A percentile compares a stretch with the other conserved stretches of the same genome.
phyloP scores from a whole-genome alignment of 1,284 basidiomycete genomes.

The Fomitopsis palustris region DNA sequence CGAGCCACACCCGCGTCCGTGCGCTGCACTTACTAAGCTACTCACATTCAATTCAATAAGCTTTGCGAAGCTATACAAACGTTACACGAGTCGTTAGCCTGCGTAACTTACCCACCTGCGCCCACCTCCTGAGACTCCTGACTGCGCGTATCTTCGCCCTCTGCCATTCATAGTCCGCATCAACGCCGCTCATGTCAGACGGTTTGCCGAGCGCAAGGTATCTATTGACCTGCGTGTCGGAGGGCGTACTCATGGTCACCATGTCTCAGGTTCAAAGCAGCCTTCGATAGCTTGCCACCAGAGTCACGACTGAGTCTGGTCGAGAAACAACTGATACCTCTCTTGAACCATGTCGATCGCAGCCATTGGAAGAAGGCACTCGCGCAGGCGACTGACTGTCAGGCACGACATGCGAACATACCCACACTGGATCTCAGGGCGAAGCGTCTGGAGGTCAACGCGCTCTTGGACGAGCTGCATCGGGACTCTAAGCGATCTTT shows the following conservation, averaged over 20 bases:
- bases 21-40: too few relatives aligned
- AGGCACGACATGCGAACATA: conserved; percentile 35
- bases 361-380: conserved; percentile 16
- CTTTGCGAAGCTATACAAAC: too few relatives aligned
- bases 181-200: conserved; percentile 1
- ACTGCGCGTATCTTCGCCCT: not conserved
- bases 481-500: conserved; percentile 49
- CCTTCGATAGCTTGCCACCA: conserved; percentile 26
- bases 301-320: conserved; percentile 25
- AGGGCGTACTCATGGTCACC: not conserved
- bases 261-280: conserved; percentile 19
- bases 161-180: too few relatives aligned
- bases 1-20: not conserved
- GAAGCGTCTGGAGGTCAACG: conserved; percentile 50
- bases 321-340: conserved; percentile 27
- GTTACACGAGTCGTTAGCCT: too few relatives aligned
- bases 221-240: not conserved
- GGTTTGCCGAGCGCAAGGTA: conserved; percentile 12
- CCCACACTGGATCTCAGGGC: conserved; percentile 48
- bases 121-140: too few relatives aligned
- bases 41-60: too few relatives aligned
- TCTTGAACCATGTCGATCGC: conserved; percentile 21
- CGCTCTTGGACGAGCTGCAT: conserved; percentile 45
- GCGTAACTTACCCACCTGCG: too few relatives aligned
- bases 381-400: conserved; percentile 25